Percentiles rank a stretch among this genome's conserved stretches.
Evolutionary conservation across 495 filamentous ascomycete species (phyloP).

Genomic region (Talaromyces adpressus): DNA sequence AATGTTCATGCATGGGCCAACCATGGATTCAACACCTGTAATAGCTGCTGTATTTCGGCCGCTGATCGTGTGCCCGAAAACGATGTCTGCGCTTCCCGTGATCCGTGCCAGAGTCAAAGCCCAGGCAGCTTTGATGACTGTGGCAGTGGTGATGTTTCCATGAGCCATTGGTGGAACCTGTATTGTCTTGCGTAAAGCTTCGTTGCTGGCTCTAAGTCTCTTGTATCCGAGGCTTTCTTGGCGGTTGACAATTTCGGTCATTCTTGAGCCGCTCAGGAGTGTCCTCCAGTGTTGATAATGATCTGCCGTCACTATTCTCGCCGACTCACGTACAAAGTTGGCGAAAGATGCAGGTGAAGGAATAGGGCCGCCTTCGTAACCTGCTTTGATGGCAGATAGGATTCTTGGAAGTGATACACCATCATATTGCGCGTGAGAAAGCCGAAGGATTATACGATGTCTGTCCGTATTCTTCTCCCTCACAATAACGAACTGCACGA

Average conservation of each 20-base stretch:
- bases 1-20: constrained; percentile 55
- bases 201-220: constrained; percentile 30
- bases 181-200: constrained; percentile 31
- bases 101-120: constrained; percentile 45
- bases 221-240: constrained; percentile 29
- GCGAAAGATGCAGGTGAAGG: constrained; percentile 46
- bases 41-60: constrained; percentile 47
- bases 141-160: constrained; percentile 47
- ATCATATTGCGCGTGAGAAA: constrained; percentile 73
- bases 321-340: constrained; percentile 48
- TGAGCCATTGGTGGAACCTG: constrained; percentile 29
- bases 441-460: constrained; percentile 55
- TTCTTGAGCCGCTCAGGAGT: constrained; percentile 36
- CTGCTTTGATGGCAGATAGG: constrained; percentile 44
- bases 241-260: constrained; percentile 36
- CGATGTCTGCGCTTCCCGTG: constrained; percentile 41
- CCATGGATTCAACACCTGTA: constrained; percentile 44
- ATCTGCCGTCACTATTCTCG: constrained; percentile 35
- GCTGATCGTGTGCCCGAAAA: constrained; percentile 48
- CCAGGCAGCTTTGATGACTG: constrained; percentile 52
- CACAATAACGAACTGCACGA: constrained; percentile 55
- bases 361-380: constrained; percentile 43
- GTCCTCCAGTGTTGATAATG: constrained; percentile 47
- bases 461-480: constrained; percentile 38
- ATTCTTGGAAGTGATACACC: constrained; percentile 61